Evolutionary conservation across 495 filamentous ascomycete genomes (phyloP).

Genomic region (Parathielavia appendiculata): DNA sequence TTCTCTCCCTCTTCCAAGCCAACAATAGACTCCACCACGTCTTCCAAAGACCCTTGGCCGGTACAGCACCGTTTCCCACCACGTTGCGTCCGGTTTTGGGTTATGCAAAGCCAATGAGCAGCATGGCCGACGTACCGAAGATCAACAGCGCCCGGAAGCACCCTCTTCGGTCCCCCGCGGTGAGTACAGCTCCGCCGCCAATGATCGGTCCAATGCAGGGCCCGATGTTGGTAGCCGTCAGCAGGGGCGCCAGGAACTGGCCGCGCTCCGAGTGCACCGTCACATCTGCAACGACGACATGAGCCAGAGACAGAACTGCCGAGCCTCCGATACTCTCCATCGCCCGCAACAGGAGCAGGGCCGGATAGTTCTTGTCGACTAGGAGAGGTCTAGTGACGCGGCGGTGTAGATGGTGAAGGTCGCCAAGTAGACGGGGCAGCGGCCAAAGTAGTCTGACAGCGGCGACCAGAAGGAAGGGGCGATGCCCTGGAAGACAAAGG

Average conservation of each 20-base stretch:
- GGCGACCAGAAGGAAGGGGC: conserved; percentile 44
- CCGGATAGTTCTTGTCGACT: conserved; percentile 40
- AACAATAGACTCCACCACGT: conserved; percentile 16
- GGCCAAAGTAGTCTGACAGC: conserved; percentile 45
- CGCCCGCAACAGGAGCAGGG: conserved; percentile 47
- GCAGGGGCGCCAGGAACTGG: conserved; percentile 39
- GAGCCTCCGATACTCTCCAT: conserved; percentile 48
- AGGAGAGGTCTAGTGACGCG: conserved; percentile 46
- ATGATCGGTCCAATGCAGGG: conserved; percentile 30
- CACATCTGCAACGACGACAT: conserved; percentile 42
- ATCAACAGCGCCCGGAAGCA: conserved; percentile 14
- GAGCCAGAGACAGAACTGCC: conserved; percentile 39
- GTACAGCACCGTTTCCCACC: conserved; percentile 40
- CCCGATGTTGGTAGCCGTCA: conserved; percentile 23
- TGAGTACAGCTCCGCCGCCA: conserved; percentile 21
- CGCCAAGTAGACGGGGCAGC: conserved; percentile 43
- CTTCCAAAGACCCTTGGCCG: conserved; percentile 26
- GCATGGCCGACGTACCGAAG: conserved; percentile 1
- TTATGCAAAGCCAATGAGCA: conserved; percentile 33
- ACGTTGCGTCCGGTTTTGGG: conserved; percentile 43
- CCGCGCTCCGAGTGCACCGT: conserved; percentile 43
- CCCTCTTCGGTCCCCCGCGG: conserved; percentile 6
- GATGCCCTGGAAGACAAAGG: conserved; percentile 47
- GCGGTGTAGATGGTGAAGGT: conserved; percentile 42
- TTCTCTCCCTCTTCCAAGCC: neutral